These are phyloP conservation scores for Sporothrix protearum DNA, from an alignment of 2,329 filamentous ascomycete species.

Conservation along the genomic window DNA sequence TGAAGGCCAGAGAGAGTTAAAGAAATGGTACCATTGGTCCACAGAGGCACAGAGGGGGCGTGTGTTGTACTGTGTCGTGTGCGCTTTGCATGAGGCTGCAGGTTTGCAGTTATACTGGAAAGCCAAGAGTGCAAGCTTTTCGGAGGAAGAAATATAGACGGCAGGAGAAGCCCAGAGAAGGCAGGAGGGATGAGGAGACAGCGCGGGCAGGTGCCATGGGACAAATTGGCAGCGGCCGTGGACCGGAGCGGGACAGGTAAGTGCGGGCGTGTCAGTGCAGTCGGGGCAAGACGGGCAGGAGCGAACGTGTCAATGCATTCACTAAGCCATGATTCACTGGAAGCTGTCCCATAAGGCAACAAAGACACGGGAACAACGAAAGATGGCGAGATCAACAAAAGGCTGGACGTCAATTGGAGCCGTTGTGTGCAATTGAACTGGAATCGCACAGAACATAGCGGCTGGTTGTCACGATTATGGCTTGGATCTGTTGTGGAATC, in stretches of 20 bases:
- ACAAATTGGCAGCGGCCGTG: slow-evolving; percentile 1
- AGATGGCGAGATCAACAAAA: not conserved
- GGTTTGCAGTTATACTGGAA: not conserved
- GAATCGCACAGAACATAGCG: not conserved
- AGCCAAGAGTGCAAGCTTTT: not conserved
- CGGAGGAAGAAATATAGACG: not conserved
- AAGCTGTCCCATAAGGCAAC: not conserved
- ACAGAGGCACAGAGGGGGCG: not conserved
- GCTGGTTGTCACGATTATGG: not conserved
- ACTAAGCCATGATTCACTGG: not conserved
- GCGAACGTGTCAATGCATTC: not conserved
- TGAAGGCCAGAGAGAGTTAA: not conserved
- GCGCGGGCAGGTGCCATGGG: not conserved
- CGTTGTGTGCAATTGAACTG: not conserved
- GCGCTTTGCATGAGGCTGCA: slow-evolving; percentile 1
- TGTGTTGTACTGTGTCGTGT: slow-evolving; percentile 4
- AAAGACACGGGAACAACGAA: not conserved
- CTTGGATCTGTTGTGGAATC: not conserved
- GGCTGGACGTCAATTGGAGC: not conserved
- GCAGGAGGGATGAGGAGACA: not conserved
- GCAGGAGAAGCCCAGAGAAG: not conserved
- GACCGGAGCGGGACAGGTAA: slow-evolving; percentile 11
- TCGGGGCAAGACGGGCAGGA: not conserved
- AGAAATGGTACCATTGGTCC: slow-evolving; percentile 5
- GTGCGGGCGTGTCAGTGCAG: not conserved